phyloP scores from a whole-genome alignment of 306 rosid genomes.

The Begonia masoniana region DNA sequence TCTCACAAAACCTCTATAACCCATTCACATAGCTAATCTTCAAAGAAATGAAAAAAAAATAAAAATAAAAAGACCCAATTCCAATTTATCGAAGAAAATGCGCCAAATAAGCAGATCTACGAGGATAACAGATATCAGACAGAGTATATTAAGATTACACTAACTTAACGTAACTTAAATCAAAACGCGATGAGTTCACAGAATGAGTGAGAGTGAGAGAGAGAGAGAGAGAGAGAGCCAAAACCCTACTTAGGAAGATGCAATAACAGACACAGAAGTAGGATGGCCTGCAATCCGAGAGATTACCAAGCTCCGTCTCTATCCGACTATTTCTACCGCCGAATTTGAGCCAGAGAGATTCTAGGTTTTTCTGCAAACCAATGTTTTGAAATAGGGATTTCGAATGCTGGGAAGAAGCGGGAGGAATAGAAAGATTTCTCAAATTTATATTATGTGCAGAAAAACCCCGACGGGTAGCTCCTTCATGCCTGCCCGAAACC shows the following conservation, averaged over 20 bases:
- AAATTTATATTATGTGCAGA: no score
- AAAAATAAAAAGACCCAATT: background rate
- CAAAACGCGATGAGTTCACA: background rate
- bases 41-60: background rate
- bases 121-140: background rate
- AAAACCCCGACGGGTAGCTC: no score
- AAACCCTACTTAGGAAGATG: slow-evolving; percentile 11
- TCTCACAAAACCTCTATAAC: no score
- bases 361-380: background rate
- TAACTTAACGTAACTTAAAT: background rate
- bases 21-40: no score
- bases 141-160: background rate
- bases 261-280: background rate
- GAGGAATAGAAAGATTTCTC: slow-evolving; percentile 3
- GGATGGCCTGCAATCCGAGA: background rate
- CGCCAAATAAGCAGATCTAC: background rate
- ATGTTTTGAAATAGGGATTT: background rate
- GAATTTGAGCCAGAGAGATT: background rate
- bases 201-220: no score
- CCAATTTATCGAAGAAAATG: background rate
- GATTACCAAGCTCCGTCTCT: background rate
- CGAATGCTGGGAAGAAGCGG: slow-evolving; percentile 29
- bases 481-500: no score
- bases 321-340: slow-evolving; percentile 1
- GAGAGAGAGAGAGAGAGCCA: background rate